These are phyloP conservation scores for Dacryopinax primogenitus DNA, from an alignment of 768 basidiomycete genomes.

Conservation along the genomic window DNA sequence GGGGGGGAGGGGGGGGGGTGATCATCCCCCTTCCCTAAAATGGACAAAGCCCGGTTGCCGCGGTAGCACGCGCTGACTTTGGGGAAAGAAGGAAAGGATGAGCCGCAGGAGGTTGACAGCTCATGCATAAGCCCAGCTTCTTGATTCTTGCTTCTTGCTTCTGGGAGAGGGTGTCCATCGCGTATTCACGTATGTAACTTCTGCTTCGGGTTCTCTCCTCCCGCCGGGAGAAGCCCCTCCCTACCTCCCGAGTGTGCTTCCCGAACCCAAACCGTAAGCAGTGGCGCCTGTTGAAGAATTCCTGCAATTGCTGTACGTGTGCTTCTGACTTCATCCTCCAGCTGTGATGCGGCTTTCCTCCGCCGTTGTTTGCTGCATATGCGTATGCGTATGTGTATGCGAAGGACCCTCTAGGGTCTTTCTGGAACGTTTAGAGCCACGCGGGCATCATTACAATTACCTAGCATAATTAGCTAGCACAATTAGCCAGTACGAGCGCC, in stretches of 20 bases:
- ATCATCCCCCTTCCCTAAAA: no score
- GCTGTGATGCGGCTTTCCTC: no score
- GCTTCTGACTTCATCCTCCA: not conserved
- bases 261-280: not conserved
- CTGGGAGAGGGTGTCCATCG: not conserved
- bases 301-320: not conserved
- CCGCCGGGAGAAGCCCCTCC: slow-evolving; percentile 2
- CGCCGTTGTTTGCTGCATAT: no score
- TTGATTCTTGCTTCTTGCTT: not conserved
- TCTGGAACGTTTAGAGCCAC: not conserved
- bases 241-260: not conserved
- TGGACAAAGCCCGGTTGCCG: no score
- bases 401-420: no score
- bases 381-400: no score
- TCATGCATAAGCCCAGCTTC: not conserved
- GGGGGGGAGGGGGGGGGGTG: no score
- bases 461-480: no score
- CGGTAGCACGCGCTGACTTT: no score
- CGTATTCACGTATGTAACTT: not conserved
- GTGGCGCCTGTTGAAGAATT: slow-evolving; percentile 4
- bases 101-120: no score
- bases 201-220: not conserved
- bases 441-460: not conserved
- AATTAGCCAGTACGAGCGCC: no score
- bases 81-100: not conserved